A percentile compares a stretch with the other conserved stretches of the same genome.
These are phyloP conservation scores for Trichomonas tenax DNA, from an alignment of 208 protist genomes.

Conservation along the genomic window DNA sequence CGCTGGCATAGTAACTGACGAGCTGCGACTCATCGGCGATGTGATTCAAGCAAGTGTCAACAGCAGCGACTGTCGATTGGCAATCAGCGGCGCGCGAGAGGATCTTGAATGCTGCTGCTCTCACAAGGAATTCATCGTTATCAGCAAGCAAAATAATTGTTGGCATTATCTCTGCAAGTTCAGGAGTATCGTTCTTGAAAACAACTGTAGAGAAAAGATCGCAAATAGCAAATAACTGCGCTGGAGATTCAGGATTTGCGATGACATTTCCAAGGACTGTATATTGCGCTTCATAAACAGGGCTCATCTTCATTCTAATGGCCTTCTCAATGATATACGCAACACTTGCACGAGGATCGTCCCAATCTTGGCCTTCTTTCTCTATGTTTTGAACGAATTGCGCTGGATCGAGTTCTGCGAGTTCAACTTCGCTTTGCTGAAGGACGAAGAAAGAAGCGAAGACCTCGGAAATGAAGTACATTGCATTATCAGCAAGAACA, in stretches of 20 bases:
- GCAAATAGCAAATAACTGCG: not conserved
- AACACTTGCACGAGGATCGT: not conserved
- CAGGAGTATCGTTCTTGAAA: not conserved
- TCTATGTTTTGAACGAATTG: not conserved
- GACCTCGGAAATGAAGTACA: not conserved
- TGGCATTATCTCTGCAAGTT: not conserved
- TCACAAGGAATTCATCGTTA: not conserved
- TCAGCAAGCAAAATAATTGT: not conserved
- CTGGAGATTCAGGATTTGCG: not conserved
- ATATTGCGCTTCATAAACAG: not conserved
- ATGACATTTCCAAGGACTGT: not conserved
- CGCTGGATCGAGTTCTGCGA: not conserved
- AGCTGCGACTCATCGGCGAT: not conserved
- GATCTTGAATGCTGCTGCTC: not conserved
- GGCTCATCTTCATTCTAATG: not conserved
- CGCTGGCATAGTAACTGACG: not conserved
- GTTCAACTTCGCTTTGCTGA: not conserved
- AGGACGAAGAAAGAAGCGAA: not conserved
- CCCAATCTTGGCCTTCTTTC: not conserved
- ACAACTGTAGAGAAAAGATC: not conserved
- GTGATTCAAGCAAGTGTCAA: not conserved
- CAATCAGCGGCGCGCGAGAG: not conserved
- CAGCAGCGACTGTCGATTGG: not conserved
- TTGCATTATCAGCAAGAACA: not conserved
- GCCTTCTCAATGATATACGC: not conserved